Base-by-base conservation (phyloP, 2,329 filamentous ascomycete species). In the Beauveria rudraprayagi region DNA sequence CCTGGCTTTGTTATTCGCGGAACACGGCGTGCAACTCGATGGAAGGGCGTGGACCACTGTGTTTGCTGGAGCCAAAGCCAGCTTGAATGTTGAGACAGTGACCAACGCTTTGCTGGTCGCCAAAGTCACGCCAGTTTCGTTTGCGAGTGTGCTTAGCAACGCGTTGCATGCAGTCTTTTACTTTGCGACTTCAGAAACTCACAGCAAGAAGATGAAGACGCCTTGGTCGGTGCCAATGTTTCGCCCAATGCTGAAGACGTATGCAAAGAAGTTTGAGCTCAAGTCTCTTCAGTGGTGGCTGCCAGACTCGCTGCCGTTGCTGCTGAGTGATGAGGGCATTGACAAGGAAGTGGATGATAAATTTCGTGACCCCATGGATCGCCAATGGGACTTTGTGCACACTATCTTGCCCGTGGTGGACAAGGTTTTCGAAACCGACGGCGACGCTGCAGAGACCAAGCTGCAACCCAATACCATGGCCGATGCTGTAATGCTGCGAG, bases 51-150 rank as follows among this genome's bases (percentile, higher is more conserved):
- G 87, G 69, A 79, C 85, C 1, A 85, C 85, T 30, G 76, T 96
- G 40, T 80, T 96, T 47, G 83, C 87, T 62, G 87, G 88, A 37
- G 88, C 89, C 56, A 90, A 91, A 66, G 69, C 71, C 4, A 77
- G 77, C 22, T 72, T 78, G 26, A 80, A 90, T 63, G 75, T 79
- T 5, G 71, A 77, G 3, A 79, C 79, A 28, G 77, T 91, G n/a
- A 61, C 64, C 17, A 67, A 67, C 37, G 68, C 72, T 1, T 63
- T 75, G 30, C 75, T 74, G 11, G 67, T 76, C 1, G 74, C 72
- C 48, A 75, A 77, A 37, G 78, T 88, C 50, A 77, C 87, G 56
- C 71, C 79, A 5, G 77, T 76, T 51, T 65, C 78, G 2, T 63
- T 66, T 17, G 65, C 69, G 3, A 68, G 71, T 19, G 68, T 76